Percentiles rank a stretch among this genome's conserved stretches.
phyloP scores from a whole-genome alignment of 805 yeast genomes.

The Kodamaea kaohsiungensis region DNA sequence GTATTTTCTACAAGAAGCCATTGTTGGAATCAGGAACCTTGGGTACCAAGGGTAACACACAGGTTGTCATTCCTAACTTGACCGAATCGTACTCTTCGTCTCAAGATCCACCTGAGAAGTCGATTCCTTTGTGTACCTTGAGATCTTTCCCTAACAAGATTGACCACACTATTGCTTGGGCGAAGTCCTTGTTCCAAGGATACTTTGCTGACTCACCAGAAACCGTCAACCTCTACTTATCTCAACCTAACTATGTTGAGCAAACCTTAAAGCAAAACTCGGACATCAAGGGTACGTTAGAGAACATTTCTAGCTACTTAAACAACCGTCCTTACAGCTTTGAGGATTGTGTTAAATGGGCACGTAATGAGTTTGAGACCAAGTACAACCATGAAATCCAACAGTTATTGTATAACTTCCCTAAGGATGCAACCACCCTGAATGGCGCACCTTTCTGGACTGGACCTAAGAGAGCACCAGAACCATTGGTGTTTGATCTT shows the following conservation, averaged over 20 bases:
- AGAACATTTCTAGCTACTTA: slow-evolving; percentile 75
- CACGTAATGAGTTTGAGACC: slow-evolving; percentile 82
- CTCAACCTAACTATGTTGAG: slow-evolving; percentile 92
- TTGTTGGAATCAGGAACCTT: slow-evolving; percentile 94
- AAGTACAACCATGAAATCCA: slow-evolving; percentile 83
- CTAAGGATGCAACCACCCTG: slow-evolving; percentile 87
- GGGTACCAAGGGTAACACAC: slow-evolving; percentile 98
- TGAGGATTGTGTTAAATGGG: slow-evolving; percentile 96
- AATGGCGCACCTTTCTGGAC: slow-evolving; percentile 96
- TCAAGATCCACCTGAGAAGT: slow-evolving; percentile 97
- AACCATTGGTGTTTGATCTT: slow-evolving; percentile 76
- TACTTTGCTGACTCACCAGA: slow-evolving; percentile 90
- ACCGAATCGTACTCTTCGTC: slow-evolving; percentile 97
- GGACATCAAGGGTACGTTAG: slow-evolving; percentile 84
- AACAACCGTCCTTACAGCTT: slow-evolving; percentile 82
- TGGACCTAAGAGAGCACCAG: slow-evolving; percentile 96
- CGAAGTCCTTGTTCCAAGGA: slow-evolving; percentile 91
- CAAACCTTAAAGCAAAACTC: slow-evolving; percentile 88
- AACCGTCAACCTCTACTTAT: slow-evolving; percentile 84
- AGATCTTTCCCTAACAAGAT: slow-evolving; percentile 97
- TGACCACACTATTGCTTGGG: slow-evolving; percentile 99
- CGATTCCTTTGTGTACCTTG: slow-evolving; percentile 95
- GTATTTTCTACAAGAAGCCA: slow-evolving; percentile 89
- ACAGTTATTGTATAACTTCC: slow-evolving; percentile 92
- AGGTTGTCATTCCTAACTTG: slow-evolving; percentile 88